These are phyloP conservation scores for Hydrangea macrophylla DNA, from an alignment of 148 eudicot genomes.

Conservation along the genomic window DNA sequence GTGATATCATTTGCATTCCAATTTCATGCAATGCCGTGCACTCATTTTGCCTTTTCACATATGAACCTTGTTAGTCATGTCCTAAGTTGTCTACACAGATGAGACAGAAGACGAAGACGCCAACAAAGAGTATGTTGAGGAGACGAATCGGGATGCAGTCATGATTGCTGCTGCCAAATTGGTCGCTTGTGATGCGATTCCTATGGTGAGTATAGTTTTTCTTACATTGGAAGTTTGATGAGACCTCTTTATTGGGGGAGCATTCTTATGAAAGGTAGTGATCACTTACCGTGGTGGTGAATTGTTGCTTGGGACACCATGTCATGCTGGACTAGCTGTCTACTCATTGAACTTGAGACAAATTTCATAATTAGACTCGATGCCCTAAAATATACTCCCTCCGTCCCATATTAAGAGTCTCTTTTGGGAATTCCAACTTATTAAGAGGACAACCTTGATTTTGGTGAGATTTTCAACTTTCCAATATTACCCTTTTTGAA, in stretches of 20 bases:
- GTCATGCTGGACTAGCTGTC: not conserved
- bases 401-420: no score
- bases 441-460: no score
- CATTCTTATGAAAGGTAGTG: not conserved
- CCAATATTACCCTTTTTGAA: no score
- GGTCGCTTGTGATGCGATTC: conserved; percentile 63
- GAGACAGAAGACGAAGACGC: conserved; percentile 76
- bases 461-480: no score
- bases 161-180: conserved; percentile 79
- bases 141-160: conserved; percentile 72
- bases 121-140: conserved; percentile 84
- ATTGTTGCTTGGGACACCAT: not conserved
- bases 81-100: conserved; percentile 30
- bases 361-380: not conserved
- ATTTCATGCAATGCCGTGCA: not conserved
- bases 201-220: conserved; percentile 45
- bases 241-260: not conserved
- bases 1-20: not conserved
- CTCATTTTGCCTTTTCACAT: not conserved
- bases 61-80: not conserved
- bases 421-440: no score
- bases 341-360: no score
- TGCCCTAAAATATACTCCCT: not conserved
- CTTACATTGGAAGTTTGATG: not conserved
- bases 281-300: not conserved